Percentiles rank a stretch among this genome's conserved stretches.
These are phyloP conservation scores for Solanum microdontum DNA, from an alignment of 257 asterid genomes.

Conservation along the genomic window DNA sequence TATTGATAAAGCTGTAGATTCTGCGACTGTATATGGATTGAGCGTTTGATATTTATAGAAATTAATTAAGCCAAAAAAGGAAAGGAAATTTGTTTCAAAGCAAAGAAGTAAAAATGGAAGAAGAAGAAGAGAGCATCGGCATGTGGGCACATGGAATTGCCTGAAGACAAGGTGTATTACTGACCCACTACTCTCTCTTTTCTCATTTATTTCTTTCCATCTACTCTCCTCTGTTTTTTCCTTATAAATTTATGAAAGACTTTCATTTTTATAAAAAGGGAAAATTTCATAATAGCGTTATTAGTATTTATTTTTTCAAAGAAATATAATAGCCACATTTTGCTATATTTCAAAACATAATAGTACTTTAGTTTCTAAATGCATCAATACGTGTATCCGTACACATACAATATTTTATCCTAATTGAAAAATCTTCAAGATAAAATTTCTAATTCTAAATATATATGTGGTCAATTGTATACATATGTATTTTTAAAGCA, in stretches of 20 bases:
- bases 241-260: neutral
- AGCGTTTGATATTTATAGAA: neutral
- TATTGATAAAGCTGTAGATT: neutral
- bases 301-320: neutral
- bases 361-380: neutral
- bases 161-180: slow-evolving; percentile 33
- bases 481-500: too few relatives aligned
- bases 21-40: neutral
- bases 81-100: neutral
- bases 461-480: neutral
- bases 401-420: neutral
- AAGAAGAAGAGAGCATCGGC: slow-evolving; percentile 18
- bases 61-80: neutral
- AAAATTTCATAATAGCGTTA: too few relatives aligned
- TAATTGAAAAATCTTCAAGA: too few relatives aligned
- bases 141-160: slow-evolving; percentile 89
- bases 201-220: neutral
- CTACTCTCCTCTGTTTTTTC: neutral
- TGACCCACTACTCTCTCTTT: slow-evolving; percentile 21
- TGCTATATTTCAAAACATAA: neutral
- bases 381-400: neutral
- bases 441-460: too few relatives aligned
- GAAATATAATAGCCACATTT: neutral
- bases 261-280: too few relatives aligned
- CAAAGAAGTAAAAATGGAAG: neutral